Evolutionary conservation across 805 yeast species (phyloP).

Genomic region (Torulaspora quercuum): DNA sequence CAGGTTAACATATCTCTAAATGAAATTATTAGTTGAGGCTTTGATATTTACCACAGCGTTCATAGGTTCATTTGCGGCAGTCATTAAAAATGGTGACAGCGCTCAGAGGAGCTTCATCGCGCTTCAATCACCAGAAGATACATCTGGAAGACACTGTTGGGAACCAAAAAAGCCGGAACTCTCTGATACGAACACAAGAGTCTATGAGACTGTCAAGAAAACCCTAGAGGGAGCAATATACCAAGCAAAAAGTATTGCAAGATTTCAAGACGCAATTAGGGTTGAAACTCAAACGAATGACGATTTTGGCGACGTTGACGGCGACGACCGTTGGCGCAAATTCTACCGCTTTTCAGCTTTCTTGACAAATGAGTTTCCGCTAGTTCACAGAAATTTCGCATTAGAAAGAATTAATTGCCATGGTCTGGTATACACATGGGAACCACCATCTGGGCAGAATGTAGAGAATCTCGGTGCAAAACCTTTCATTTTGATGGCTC

Average conservation of each 20-base stretch:
- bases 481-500: slow-evolving; percentile 7
- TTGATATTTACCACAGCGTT: slow-evolving; percentile 3
- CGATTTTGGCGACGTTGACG: slow-evolving; percentile 8
- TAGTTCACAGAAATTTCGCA: slow-evolving; percentile 6
- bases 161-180: slow-evolving; percentile 6
- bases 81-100: not conserved
- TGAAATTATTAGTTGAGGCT: slow-evolving; percentile 1
- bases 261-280: slow-evolving; percentile 5
- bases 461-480: not conserved
- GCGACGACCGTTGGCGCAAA: slow-evolving; percentile 11
- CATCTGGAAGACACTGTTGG: slow-evolving; percentile 1
- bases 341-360: slow-evolving; percentile 9
- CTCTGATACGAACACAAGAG: slow-evolving; percentile 1
- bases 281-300: slow-evolving; percentile 7
- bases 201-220: slow-evolving; percentile 4
- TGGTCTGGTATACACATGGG: slow-evolving; percentile 8
- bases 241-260: slow-evolving; percentile 3
- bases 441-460: not conserved
- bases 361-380: slow-evolving; percentile 10
- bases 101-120: slow-evolving; percentile 1
- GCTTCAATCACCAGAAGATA: not conserved
- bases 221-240: slow-evolving; percentile 1
- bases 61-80: slow-evolving; percentile 3
- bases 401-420: slow-evolving; percentile 6
- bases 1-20: not conserved